Percentiles rank a stretch among this genome's conserved stretches.
These are phyloP conservation scores for Cystoisospora suis DNA, from an alignment of 169 alveolate species.

Conservation along the genomic window DNA sequence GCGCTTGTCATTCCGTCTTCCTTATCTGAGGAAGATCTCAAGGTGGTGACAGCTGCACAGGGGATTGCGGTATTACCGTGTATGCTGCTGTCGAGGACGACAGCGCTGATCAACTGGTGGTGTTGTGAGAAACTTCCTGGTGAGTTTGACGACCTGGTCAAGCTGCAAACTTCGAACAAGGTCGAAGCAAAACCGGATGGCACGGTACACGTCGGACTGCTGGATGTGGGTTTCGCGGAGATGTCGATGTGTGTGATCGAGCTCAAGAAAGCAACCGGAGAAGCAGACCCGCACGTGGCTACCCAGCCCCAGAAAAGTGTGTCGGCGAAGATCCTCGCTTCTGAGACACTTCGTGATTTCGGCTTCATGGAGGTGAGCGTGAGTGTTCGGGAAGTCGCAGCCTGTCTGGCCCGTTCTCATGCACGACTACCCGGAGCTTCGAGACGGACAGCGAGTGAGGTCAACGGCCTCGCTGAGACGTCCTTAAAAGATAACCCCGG, in stretches of 20 bases:
- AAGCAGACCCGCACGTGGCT: background rate
- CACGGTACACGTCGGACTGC: background rate
- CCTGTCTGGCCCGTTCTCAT: no score
- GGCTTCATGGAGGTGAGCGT: conserved; percentile 6
- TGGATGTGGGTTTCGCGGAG: conserved; percentile 3
- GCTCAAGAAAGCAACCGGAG: background rate
- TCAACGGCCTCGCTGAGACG: no score
- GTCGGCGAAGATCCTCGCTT: background rate
- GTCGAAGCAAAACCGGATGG: background rate
- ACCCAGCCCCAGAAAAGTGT: conserved; percentile 8
- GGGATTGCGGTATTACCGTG: background rate
- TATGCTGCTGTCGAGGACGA: background rate
- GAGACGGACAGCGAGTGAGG: no score
- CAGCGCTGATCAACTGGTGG: conserved; percentile 36
- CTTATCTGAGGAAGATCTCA: background rate
- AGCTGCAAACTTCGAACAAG: background rate
- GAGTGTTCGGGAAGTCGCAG: no score
- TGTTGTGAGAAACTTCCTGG: conserved; percentile 26
- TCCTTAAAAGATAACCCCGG: no score
- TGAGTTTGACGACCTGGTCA: background rate
- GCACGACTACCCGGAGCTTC: no score
- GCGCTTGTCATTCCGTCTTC: conserved; percentile 9
- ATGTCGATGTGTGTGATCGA: background rate
- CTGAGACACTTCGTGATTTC: background rate
- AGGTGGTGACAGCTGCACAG: background rate